Base-by-base conservation (phyloP, 2,329 filamentous ascomycete genomes). In the Lachnellula suecica region DNA sequence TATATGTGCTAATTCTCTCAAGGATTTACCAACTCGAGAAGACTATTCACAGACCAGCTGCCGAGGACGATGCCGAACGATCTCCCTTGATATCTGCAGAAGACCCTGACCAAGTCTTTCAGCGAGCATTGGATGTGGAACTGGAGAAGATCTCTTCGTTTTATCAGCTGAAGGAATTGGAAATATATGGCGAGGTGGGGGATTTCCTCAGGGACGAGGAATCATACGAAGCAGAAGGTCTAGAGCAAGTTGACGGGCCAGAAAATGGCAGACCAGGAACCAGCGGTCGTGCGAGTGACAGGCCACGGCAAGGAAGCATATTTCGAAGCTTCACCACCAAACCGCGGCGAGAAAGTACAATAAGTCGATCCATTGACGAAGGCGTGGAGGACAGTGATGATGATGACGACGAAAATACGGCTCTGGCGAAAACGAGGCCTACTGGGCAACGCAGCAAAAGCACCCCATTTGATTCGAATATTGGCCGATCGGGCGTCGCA, bases 21-120 rank as follows among this genome's bases (percentile, higher is more conserved):
- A 96, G 91, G 52, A 97, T 99, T 65, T 99, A 97, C 73, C 85
- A 89, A 57, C 88, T 99, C 59, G 94, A 99, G 75, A 96, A 95
- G 71, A 83, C 86, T 49, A 76, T 87, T 48, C 82, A 94, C 69
- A 85, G 87, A 56, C 66, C 70, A 2, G 71, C 74, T 48, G 74
- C 79, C 37, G 72, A 72, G 49, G 75, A 82, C 53, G 93, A 97
- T 73, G 82, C 85, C 63, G 94, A 99, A 75, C 87, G 86, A 6
- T 87, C 91, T 10, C 91, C 94, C 4, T 81, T 99, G 37, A 86
- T 99, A 79, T 50, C 81, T 82, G 53, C 72, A 77, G 61, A 61
- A 42, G 87, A 95, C 53, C 87, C 91, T 13, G 92, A 97, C 68
- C 79, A 83, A 35, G 80, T 92, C 53, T 99, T 99, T 69, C 79